Conservation (phyloP, 495 filamentous ascomycete genomes). For the Trichoderma reesei region DNA sequence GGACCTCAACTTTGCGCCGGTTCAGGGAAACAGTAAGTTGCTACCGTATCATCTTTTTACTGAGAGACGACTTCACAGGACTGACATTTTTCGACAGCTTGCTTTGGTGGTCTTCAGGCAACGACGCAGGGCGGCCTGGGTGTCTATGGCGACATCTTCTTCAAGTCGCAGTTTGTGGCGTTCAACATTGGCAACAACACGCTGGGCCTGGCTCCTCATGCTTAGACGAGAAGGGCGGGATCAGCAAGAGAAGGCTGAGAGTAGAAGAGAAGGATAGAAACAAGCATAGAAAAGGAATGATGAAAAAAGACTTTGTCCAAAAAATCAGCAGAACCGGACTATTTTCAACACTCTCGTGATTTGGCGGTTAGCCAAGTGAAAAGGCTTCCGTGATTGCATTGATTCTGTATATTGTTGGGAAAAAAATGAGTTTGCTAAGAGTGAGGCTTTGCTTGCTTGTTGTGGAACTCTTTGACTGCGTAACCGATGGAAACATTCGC, state of each 20-base stretch:
- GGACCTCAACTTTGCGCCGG: constrained; percentile 27
- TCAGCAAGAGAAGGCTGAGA: not conserved
- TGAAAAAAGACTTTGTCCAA: not conserved
- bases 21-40: constrained; percentile 10
- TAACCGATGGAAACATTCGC: no score
- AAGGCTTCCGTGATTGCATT: no score
- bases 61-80: not conserved
- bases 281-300: not conserved
- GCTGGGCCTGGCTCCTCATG: constrained; percentile 45
- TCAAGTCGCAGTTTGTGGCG: constrained; percentile 63
- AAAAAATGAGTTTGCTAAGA: no score
- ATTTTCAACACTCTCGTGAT: no score
- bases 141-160: constrained; percentile 65
- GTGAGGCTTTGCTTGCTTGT: not conserved
- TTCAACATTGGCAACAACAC: constrained; percentile 42
- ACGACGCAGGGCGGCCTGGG: constrained; percentile 41
- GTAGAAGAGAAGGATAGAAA: not conserved
- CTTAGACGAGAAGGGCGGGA: not conserved
- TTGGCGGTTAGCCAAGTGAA: no score
- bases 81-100: constrained; percentile 18
- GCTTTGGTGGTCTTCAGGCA: constrained; percentile 50
- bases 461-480: no score
- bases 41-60: not conserved
- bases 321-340: not conserved
- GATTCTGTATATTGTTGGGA: no score